These are phyloP conservation scores for Mallotus japonicus DNA, from an alignment of 441 rosid genomes.

Conservation along the genomic window DNA sequence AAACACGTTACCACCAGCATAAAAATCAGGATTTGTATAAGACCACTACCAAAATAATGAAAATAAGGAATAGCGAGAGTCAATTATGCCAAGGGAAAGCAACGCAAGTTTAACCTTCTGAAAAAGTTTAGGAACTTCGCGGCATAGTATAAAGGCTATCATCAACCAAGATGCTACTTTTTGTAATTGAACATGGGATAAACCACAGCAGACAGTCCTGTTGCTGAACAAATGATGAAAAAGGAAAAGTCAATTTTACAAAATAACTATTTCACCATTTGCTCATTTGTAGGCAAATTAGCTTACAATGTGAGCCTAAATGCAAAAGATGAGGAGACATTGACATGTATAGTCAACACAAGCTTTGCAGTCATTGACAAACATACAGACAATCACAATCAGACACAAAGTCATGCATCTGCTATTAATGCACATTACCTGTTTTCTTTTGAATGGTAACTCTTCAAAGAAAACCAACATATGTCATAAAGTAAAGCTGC, in stretches of 20 bases:
- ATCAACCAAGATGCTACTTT: slow-evolving; percentile 61
- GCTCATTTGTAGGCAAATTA: neutral
- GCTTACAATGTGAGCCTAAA: neutral
- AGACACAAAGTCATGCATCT: neutral
- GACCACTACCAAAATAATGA: neutral
- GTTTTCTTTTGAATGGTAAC: slow-evolving; percentile 41
- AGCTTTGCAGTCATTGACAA: neutral
- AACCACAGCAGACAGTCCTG: slow-evolving; percentile 69
- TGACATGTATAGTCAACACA: neutral
- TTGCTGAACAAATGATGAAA: slow-evolving; percentile 21
- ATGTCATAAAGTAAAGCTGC: slow-evolving; percentile 60
- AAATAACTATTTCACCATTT: neutral
- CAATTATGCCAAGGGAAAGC: neutral
- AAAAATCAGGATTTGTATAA: neutral
- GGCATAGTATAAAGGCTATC: slow-evolving; percentile 75
- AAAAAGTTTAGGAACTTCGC: slow-evolving; percentile 69
- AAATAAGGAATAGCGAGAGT: neutral
- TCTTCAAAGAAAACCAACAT: slow-evolving; percentile 64
- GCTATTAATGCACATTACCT: slow-evolving; percentile 43
- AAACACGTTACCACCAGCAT: neutral
- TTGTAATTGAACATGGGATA: slow-evolving; percentile 49
- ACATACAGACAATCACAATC: slow-evolving; percentile 5
- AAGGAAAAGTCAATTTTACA: slow-evolving; percentile 10
- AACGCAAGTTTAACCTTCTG: slow-evolving; percentile 58
- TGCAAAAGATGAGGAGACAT: neutral